Evolutionary conservation across 2,329 filamentous ascomycete genomes (phyloP).

Genomic region (Aspergillus intermedius): DNA sequence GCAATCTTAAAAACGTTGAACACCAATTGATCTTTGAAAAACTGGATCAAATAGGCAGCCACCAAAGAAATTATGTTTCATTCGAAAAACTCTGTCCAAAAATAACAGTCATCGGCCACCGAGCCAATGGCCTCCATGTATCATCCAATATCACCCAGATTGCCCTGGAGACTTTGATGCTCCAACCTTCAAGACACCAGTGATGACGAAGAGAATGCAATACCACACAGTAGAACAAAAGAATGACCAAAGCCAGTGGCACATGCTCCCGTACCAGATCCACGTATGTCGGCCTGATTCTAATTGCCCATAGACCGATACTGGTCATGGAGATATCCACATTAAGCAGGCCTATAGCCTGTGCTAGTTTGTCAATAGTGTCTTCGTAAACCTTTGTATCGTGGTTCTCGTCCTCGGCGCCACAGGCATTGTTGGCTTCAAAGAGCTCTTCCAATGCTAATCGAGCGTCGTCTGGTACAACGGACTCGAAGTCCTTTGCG

Average conservation of each 20-base stretch:
- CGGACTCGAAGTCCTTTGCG: constrained; percentile 15
- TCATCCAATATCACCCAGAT: constrained; percentile 37
- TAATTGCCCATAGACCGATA: constrained; percentile 33
- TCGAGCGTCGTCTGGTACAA: constrained; percentile 15
- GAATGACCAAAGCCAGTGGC: constrained; percentile 47
- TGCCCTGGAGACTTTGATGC: constrained; percentile 59
- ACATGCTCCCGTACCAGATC: constrained; percentile 32
- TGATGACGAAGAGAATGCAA: constrained; percentile 51
- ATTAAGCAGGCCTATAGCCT: constrained; percentile 20
- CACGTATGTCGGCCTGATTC: constrained; percentile 26
- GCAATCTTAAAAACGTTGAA: no score
- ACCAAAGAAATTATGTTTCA: not conserved
- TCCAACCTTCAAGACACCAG: constrained; percentile 65
- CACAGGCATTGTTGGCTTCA: constrained; percentile 21
- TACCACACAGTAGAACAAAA: constrained; percentile 56
- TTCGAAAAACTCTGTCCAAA: constrained; percentile 19
- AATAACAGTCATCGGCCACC: constrained; percentile 26
- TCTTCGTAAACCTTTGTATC: constrained; percentile 17
- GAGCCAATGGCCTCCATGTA: constrained; percentile 23
- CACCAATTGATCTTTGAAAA: no score
- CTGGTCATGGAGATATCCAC: constrained; percentile 44
- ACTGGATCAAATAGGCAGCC: not conserved
- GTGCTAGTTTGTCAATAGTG: constrained; percentile 21
- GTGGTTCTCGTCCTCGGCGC: constrained; percentile 14
- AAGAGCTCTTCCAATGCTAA: constrained; percentile 16